A percentile compares a stretch with the other conserved stretches of the same genome.
Evolutionary conservation across 768 basidiomycete genomes (phyloP).

Genomic region (Xerocomellus intermedius): DNA sequence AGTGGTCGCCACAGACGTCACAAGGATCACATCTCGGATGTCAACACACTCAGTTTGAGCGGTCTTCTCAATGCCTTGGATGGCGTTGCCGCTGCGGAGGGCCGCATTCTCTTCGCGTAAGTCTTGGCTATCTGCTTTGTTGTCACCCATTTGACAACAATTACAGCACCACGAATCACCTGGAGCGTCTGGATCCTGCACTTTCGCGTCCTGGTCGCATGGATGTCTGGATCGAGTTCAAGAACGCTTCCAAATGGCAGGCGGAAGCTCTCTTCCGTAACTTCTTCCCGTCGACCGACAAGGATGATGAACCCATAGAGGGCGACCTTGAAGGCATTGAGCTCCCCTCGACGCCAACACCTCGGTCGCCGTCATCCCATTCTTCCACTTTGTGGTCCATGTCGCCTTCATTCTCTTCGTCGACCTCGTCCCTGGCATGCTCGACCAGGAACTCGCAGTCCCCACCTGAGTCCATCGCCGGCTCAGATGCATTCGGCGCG

Average conservation of each 20-base stretch:
- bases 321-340: constrained; percentile 49
- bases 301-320: constrained; percentile 38
- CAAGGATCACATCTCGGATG: constrained; percentile 65
- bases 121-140: constrained; percentile 30
- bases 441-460: constrained; percentile 31
- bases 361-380: constrained; percentile 42
- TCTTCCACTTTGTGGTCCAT: constrained; percentile 48
- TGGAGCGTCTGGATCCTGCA: constrained; percentile 88
- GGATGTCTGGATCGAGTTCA: constrained; percentile 93
- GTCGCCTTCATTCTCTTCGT: constrained; percentile 45
- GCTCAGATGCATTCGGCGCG: constrained; percentile 42
- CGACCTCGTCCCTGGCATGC: constrained; percentile 38
- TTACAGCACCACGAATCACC: constrained; percentile 79
- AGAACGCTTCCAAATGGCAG: constrained; percentile 81
- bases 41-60: constrained; percentile 78
- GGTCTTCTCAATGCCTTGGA: constrained; percentile 84
- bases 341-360: constrained; percentile 37
- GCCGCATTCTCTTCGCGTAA: constrained; percentile 85
- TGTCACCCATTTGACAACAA: background rate
- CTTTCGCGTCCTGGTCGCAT: constrained; percentile 89
- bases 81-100: constrained; percentile 84
- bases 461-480: constrained; percentile 16
- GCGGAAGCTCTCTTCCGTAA: constrained; percentile 85
- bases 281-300: constrained; percentile 81
- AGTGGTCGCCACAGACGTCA: constrained; percentile 45